Conservation (phyloP, 2,329 filamentous ascomycete genomes). For the Rhytidhysteron rufulum region DNA sequence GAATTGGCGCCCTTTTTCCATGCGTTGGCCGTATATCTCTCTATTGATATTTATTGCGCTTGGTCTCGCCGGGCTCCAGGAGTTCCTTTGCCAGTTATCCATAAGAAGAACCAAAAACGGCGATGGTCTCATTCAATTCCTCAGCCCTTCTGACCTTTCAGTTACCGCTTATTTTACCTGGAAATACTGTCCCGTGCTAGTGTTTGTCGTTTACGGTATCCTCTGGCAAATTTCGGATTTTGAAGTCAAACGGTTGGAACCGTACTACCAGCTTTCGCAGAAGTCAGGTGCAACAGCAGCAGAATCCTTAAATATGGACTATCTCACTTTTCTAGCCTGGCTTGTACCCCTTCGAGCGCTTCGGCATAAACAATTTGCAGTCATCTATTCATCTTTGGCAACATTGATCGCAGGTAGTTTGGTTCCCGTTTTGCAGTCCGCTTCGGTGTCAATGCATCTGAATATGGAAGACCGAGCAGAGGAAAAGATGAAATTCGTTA, state of each 20-base stretch:
- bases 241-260: conserved; percentile 49
- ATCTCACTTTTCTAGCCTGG: conserved; percentile 65
- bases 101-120: conserved; percentile 17
- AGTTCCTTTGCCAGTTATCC: conserved; percentile 34
- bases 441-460: conserved; percentile 57
- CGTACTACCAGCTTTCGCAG: conserved; percentile 43
- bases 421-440: conserved; percentile 65
- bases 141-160: conserved; percentile 23
- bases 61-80: conserved; percentile 30
- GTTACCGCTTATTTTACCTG: conserved; percentile 32
- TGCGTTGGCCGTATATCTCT: conserved; percentile 34
- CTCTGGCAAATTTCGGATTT: conserved; percentile 50
- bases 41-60: conserved; percentile 32
- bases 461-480: conserved; percentile 46
- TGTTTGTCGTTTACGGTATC: conserved; percentile 48
- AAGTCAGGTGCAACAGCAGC: conserved; percentile 33
- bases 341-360: conserved; percentile 62
- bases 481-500: conserved; percentile 50
- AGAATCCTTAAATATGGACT: conserved; percentile 68
- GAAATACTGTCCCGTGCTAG: conserved; percentile 41
- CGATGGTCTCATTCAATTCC: conserved; percentile 27
- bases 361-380: conserved; percentile 62
- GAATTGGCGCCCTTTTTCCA: conserved; percentile 36
- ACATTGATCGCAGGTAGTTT: conserved; percentile 64
- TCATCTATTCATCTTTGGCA: conserved; percentile 62